These are phyloP conservation scores for Ascosphaera acerosa DNA, from an alignment of 2,329 filamentous ascomycete genomes.

Conservation along the genomic window DNA sequence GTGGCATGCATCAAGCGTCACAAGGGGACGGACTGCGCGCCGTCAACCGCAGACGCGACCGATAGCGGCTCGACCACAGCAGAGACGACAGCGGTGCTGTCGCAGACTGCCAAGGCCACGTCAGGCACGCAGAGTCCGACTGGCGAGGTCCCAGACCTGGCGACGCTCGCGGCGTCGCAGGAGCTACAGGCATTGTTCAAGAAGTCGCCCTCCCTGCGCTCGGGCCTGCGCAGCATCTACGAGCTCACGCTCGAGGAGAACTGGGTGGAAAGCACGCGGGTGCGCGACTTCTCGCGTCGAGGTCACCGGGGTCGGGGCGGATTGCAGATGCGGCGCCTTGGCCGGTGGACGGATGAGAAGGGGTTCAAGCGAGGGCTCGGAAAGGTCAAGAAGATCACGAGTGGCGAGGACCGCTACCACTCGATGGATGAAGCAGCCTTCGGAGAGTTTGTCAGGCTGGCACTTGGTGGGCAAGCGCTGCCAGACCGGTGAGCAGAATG, in stretches of 20 bases:
- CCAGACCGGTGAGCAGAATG: background rate
- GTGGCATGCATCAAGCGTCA: constrained; percentile 21
- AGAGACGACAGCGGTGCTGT: background rate
- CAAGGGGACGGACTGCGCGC: constrained; percentile 17
- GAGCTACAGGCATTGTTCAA: constrained; percentile 16
- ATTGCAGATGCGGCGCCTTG: constrained; percentile 3
- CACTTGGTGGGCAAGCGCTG: background rate
- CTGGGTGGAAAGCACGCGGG: constrained; percentile 13
- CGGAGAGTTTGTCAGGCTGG: background rate
- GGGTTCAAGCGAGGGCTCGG: constrained; percentile 19
- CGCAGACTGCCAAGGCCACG: background rate
- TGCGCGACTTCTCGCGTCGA: no score
- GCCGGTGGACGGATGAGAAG: constrained; percentile 17
- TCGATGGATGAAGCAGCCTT: constrained; percentile 10
- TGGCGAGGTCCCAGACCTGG: constrained; percentile 3
- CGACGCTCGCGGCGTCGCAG: constrained; percentile 8
- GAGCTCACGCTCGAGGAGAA: constrained; percentile 16
- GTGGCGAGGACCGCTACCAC: constrained; percentile 14
- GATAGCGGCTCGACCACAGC: background rate
- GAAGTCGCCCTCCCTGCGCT: constrained; percentile 15
- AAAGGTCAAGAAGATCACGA: constrained; percentile 15
- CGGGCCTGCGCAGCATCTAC: constrained; percentile 19
- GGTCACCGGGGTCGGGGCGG: constrained; percentile 6
- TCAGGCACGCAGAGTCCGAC: no score
- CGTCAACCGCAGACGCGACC: constrained; percentile 8